Evolutionary conservation across 805 yeast species (phyloP).

Genomic region (Spathaspora arborariae): DNA sequence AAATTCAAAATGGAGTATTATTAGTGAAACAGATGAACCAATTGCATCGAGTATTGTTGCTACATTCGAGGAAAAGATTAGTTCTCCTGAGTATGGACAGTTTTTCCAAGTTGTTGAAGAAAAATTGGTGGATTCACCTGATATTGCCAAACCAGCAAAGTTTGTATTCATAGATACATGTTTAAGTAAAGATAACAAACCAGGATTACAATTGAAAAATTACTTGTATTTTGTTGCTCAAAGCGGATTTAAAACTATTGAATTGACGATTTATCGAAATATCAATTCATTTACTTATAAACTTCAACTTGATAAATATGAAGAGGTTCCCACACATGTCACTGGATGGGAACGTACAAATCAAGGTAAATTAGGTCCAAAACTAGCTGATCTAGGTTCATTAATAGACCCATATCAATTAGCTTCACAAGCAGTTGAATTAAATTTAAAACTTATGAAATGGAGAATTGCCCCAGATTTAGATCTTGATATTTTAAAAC

Average conservation of each 20-base stretch:
- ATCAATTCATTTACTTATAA: conserved; percentile 12
- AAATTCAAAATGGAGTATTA: conserved; percentile 45
- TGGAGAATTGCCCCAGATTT: conserved; percentile 91
- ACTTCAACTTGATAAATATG: conserved; percentile 13
- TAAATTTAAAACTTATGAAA: conserved; percentile 88
- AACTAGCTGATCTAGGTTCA: conserved; percentile 75
- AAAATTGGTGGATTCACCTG: background rate
- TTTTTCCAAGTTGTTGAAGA: conserved; percentile 13
- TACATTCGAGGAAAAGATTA: background rate
- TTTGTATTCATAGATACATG: conserved; percentile 34
- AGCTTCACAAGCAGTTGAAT: conserved; percentile 88
- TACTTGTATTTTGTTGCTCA: conserved; percentile 45
- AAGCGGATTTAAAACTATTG: conserved; percentile 17
- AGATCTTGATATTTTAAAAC: conserved; percentile 60
- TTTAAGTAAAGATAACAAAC: conserved; percentile 21
- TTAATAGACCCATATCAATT: conserved; percentile 76
- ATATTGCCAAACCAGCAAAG: background rate
- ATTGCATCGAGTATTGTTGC: background rate
- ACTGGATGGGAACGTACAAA: conserved; percentile 91
- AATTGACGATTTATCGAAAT: conserved; percentile 23
- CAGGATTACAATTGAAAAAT: conserved; percentile 58
- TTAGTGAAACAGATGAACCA: conserved; percentile 2
- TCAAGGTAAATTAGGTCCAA: conserved; percentile 73
- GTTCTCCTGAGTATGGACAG: conserved; percentile 5
- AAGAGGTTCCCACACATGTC: conserved; percentile 34